Base-by-base conservation (phyloP, 2,329 filamentous ascomycete genomes). In the Penicillium sp. region DNA sequence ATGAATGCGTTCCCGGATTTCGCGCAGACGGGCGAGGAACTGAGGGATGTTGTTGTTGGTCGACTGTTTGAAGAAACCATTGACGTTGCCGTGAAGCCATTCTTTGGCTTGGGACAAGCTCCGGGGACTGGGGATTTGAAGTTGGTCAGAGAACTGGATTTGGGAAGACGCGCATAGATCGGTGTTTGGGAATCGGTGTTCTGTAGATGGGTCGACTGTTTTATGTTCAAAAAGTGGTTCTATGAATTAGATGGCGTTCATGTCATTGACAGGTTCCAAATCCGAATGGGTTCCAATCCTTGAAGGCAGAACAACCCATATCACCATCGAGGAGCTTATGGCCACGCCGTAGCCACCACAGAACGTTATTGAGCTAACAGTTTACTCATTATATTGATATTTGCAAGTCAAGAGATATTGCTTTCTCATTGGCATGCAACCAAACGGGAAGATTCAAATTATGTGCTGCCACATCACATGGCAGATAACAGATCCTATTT, bases 1-100 rank as follows among this genome's bases (percentile, higher is more conserved):
- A 79, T 94, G 20, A 98, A 98, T 71, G 87, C 91, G 0, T 98
- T 94, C 67, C 93, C 93, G 7, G 93, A 98, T 69, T 97, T 97
- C 60, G 82, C 79, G 59, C 91, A 97, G 78, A 95, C 89, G 11
- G 93, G 93, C 0, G 76, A 77, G 6, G 83, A 86, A 41, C 67
- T 94, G 50, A 80, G 76, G 59, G 78, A 69, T 29, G 51, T 70
- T 0, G 66, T 97, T 27, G 83, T 98, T 16, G 78, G 73, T 14
- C 84, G 82, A 6, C 74, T 98, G 51, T 93, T 94, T 75, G 76
- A 80, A 55, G 85, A 80, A 8, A 83, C 87, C 15, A 74, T 95
- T 28, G 74, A 80, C 40, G 69, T 77, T 49, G 86, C 74, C 2
- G 78, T 95, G 2, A 68, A 70, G 65, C 64, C 76, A 1, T 93